Base-by-base conservation (phyloP, 2,329 filamentous ascomycete species). In the Neonectria neomacrospora region DNA sequence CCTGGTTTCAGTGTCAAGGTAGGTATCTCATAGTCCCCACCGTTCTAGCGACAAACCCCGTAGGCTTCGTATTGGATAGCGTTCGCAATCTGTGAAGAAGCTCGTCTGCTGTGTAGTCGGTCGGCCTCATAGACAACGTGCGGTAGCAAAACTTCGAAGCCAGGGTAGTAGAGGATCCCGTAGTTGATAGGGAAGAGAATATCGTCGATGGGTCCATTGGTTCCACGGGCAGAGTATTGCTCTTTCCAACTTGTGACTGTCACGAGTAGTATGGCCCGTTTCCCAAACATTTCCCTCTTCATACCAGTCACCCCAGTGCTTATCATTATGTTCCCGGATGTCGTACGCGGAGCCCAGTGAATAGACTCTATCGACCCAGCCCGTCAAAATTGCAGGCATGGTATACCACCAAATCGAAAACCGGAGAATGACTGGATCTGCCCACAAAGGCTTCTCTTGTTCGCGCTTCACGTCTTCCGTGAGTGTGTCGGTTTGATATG, bases 381-480 rank as follows among this genome's bases (percentile, higher is more conserved):
- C 66, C 1, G 67, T 67, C 2, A 67, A 34, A 11, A 67, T 67
- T 3, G 61, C 61, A 2, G 66, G 66, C 57, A 62, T 59, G 11
- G 28, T 45, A 20, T 65, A 67, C 64, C 64, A 67, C 64, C 61
- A 67, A 4, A 67, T 14, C 1, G 64, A 64, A 20, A 62, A 67
- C 18, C 67, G 66, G n/a, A 67, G 12, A 9, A 67, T 23, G 22
- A 67, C 54, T 1, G 23, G 11, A 2, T 67, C 64, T 1, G 66
- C 66, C 66, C 64, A 67, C 3, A 65, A 14, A 0, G 67, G 10
- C 37, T 67, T 67, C n/a, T 67, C 64, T 18, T 67, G 64, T 14
- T 67, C 65, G 16, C 1, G 14, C 3, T 55, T 65, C 2, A 67
- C 61, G 26, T 67, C 66, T 0, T 67, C 54, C 1, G 66, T 67